Base-by-base conservation (phyloP, 192 early-diverging fungal genomes). In the Chytriomyces confervae region DNA sequence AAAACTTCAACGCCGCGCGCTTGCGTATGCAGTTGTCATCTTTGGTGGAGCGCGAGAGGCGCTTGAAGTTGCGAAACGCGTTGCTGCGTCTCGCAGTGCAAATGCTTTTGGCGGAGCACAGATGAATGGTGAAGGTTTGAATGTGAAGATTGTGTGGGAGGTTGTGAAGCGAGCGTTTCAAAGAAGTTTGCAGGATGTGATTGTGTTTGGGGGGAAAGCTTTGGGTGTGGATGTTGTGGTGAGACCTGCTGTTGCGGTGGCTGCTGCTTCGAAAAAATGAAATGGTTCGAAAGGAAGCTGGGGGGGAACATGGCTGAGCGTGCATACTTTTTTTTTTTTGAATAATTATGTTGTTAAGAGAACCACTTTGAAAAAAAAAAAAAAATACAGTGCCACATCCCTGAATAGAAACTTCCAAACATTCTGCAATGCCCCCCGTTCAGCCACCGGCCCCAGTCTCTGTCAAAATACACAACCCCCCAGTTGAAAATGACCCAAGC, bases 11-110 rank as follows among this genome's bases (percentile, higher is more conserved):
- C 20, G 44, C 11, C 27, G 18, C 11, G 11, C 47, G 10, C 46
- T 68, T 43, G 66, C 29, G 9, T 68, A 68, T 68, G 44, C 66
- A 3, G 66, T 68, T 13, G 16, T 68, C 16, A 16, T 68, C 10
- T 68, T 48, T 47, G 66, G 66, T 8, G 45, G 45, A 20, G 53
- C 20, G 13, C 13, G 20, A 20, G 13, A 57, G 13, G 53, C 53
- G 53, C 16, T 20, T 13, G 16, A 57, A 20, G 53, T 20, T n/a
- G 53, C 53, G 20, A 57, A 57, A 57, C 16, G 20, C 20, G 53
- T 57, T 13, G 13, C 53, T 20, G 53, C 16, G 20, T 57, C 53
- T 57, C 16, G 13, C 16, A 20, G 53, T 57, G 16, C 53, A 13
- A 20, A 20, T 57, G 53, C 16, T 20, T n/a, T 13, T 57, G 53